phyloP scores from a whole-genome alignment of 495 filamentous ascomycete species.

The Astrocystis sublimbata region DNA sequence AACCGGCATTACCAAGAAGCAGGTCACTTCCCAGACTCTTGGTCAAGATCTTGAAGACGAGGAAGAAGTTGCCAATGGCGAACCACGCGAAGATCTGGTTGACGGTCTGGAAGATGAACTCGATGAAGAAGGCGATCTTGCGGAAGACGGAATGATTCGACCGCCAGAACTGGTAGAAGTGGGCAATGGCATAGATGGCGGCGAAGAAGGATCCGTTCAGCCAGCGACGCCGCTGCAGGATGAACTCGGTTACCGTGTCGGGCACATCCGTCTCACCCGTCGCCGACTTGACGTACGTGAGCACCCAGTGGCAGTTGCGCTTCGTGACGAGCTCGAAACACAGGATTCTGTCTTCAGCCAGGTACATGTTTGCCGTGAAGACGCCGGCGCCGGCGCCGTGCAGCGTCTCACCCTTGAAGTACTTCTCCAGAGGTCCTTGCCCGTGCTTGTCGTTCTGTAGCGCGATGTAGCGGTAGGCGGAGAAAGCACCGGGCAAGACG shows the following conservation, averaged over 20 bases:
- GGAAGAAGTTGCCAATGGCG: conserved; percentile 98
- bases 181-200: conserved; percentile 89
- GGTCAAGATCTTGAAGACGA: conserved; percentile 97
- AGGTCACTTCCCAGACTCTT: conserved; percentile 68
- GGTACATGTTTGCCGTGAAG: conserved; percentile 99
- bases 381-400: conserved; percentile 93
- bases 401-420: conserved; percentile 97
- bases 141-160: conserved; percentile 85
- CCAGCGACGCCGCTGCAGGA: conserved; percentile 95
- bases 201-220: conserved; percentile 99
- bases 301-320: conserved; percentile 92
- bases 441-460: conserved; percentile 96
- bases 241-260: conserved; percentile 89
- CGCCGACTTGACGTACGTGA: conserved; percentile 97
- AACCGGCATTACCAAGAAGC: conserved; percentile 72
- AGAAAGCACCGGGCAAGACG: conserved; percentile 96
- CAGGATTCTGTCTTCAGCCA: conserved; percentile 98
- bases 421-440: conserved; percentile 90
- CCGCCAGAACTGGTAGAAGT: conserved; percentile 93
- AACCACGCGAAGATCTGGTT: conserved; percentile 99
- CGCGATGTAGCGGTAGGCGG: conserved; percentile 91
- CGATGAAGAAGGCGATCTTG: conserved; percentile 85
- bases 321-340: conserved; percentile 99
- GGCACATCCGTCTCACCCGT: conserved; percentile 98
- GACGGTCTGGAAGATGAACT: conserved; percentile 91